Evolutionary conservation across 2,329 filamentous ascomycete species (phyloP).

Genomic region (Cordyceps tenuipes): DNA sequence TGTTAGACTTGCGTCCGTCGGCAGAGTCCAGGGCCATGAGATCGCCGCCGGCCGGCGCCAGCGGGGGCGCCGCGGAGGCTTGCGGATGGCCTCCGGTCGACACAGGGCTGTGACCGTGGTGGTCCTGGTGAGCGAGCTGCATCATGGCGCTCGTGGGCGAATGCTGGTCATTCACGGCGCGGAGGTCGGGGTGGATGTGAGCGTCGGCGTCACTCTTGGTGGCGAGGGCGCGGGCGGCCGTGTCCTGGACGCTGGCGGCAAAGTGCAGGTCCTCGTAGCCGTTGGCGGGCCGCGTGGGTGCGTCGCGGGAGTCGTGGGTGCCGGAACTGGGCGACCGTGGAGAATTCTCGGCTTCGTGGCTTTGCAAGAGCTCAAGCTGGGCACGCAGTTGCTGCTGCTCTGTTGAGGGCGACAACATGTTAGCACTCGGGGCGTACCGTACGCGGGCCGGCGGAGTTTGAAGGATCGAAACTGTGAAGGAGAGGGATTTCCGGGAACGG

Average conservation of each 20-base stretch:
- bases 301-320: constrained; percentile 6
- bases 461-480: background rate
- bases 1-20: constrained; percentile 50
- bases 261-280: constrained; percentile 36
- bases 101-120: constrained; percentile 25
- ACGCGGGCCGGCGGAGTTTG: background rate
- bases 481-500: too few relatives aligned
- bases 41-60: constrained; percentile 17
- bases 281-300: constrained; percentile 29
- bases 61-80: constrained; percentile 12
- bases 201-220: constrained; percentile 33
- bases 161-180: constrained; percentile 20
- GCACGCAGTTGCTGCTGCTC: constrained; percentile 36
- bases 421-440: background rate
- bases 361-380: constrained; percentile 36
- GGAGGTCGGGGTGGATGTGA: constrained; percentile 42
- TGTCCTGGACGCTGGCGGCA: constrained; percentile 24
- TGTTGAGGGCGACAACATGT: constrained; percentile 18
- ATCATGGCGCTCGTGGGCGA: constrained; percentile 27
- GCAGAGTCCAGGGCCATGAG: constrained; percentile 13
- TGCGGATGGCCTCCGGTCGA: constrained; percentile 17
- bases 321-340: constrained; percentile 3
- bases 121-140: constrained; percentile 25
- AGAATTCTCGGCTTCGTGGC: constrained; percentile 28
- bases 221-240: constrained; percentile 23